phyloP scores from a whole-genome alignment of 2,329 filamentous ascomycete species.

The Verticillium klebahnii region DNA sequence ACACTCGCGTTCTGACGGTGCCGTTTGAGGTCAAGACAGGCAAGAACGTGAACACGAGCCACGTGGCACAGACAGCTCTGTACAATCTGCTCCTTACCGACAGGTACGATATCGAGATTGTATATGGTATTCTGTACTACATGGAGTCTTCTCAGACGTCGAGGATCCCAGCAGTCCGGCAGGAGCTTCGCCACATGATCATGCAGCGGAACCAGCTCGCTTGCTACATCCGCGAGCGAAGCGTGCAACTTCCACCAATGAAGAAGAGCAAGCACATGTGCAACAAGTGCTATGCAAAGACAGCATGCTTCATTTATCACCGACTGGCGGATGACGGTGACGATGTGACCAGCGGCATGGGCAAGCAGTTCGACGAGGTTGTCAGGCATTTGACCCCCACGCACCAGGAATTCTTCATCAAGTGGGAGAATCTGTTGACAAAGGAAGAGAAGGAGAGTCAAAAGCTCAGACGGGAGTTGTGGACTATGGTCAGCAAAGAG shows the following conservation, averaged over 20 bases:
- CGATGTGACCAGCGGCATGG: slow-evolving; percentile 75
- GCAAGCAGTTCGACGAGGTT: slow-evolving; percentile 75
- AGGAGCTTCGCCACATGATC: slow-evolving; percentile 93
- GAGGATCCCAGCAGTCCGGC: slow-evolving; percentile 77
- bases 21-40: slow-evolving; percentile 97
- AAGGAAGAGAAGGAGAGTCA: slow-evolving; percentile 91
- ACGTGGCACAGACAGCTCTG: slow-evolving; percentile 89
- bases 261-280: slow-evolving; percentile 78
- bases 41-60: slow-evolving; percentile 72
- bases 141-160: slow-evolving; percentile 85
- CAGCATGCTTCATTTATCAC: slow-evolving; percentile 89
- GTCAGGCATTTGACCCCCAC: slow-evolving; percentile 70
- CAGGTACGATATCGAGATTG: slow-evolving; percentile 88
- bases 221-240: slow-evolving; percentile 75
- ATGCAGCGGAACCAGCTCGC: slow-evolving; percentile 91
- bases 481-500: slow-evolving; percentile 90
- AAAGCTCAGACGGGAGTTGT: slow-evolving; percentile 82
- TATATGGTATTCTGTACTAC: slow-evolving; percentile 90
- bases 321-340: slow-evolving; percentile 81
- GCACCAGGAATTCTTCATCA: slow-evolving; percentile 82
- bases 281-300: slow-evolving; percentile 83
- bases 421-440: slow-evolving; percentile 90
- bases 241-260: slow-evolving; percentile 78
- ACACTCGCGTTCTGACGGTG: slow-evolving; percentile 68
- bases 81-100: slow-evolving; percentile 92